Conservation (phyloP, 345 rosid species). For the Cardamine resedifolia region DNA sequence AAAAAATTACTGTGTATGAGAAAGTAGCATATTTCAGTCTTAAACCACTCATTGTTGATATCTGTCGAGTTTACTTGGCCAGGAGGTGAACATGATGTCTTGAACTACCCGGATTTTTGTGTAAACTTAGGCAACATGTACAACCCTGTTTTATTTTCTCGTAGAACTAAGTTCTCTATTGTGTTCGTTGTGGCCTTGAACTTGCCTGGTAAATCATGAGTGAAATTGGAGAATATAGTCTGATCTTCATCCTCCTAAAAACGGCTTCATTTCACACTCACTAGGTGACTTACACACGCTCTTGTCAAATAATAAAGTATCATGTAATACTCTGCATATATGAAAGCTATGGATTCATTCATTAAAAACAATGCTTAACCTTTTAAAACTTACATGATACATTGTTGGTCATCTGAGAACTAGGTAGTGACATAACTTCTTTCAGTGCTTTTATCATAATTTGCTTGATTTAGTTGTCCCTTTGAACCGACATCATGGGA, state of each 20-base stretch:
- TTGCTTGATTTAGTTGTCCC: not conserved
- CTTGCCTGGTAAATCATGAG: not conserved
- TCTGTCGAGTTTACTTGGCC: too few species aligned
- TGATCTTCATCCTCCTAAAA: too few species aligned
- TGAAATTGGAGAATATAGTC: too few species aligned
- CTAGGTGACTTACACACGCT: too few species aligned
- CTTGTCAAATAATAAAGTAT: too few species aligned
- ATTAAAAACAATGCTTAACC: not conserved
- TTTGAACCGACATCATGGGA: not conserved
- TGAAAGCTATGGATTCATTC: not conserved
- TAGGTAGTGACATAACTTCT: not conserved
- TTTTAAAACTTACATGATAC: not conserved
- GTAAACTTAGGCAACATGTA: too few species aligned
- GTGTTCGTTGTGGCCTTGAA: not conserved
- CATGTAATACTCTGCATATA: not conserved
- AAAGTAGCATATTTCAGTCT: too few species aligned
- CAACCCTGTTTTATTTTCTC: not conserved
- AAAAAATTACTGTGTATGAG: too few species aligned
- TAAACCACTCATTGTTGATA: too few species aligned
- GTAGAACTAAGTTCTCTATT: not conserved
- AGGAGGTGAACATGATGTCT: too few species aligned
- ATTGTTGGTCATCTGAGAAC: not conserved
- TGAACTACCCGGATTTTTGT: too few species aligned
- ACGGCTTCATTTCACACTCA: too few species aligned
- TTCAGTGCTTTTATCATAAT: not conserved